Percentiles rank a stretch among this genome's conserved stretches.
Conservation (phyloP, 306 rosid species). For the Cucurbita ficifolia region DNA sequence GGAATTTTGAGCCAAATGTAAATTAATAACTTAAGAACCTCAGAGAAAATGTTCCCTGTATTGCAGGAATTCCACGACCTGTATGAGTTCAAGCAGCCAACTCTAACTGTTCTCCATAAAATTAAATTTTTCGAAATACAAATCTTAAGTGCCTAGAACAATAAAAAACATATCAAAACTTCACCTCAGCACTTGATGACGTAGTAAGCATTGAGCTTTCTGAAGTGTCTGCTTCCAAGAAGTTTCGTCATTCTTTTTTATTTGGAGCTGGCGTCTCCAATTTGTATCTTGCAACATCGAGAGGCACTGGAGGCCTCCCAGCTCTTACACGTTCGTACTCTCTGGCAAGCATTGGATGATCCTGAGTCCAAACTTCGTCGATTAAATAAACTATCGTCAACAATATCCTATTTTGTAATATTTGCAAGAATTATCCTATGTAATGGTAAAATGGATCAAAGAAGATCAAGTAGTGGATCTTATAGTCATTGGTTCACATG, state of each 20-base stretch:
- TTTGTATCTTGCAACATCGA: constrained; percentile 58
- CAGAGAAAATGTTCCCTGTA: neutral
- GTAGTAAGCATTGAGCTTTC: constrained; percentile 62
- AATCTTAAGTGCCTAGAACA: neutral
- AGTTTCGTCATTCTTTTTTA: constrained; percentile 61
- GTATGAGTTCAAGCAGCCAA: neutral
- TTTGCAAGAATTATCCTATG: neutral
- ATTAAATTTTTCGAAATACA: neutral
- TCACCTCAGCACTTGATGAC: constrained; percentile 41
- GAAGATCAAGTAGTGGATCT: neutral
- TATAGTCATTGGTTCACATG: neutral
- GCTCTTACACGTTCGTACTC: constrained; percentile 91
- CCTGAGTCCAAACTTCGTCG: constrained; percentile 22
- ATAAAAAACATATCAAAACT: neutral
- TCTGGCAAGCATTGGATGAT: constrained; percentile 74
- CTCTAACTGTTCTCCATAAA: neutral
- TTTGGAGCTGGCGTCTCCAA: constrained; percentile 40
- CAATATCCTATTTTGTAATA: neutral
- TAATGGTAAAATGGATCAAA: neutral
- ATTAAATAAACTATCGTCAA: neutral
- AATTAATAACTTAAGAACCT: neutral
- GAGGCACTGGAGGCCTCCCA: constrained; percentile 65
- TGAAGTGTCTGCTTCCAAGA: constrained; percentile 79
- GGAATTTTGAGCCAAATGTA: neutral
- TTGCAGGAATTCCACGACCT: neutral